Evolutionary conservation across 2,329 filamentous ascomycete genomes (phyloP).

Genomic region (Hawksworthiomyces lignivorus): DNA sequence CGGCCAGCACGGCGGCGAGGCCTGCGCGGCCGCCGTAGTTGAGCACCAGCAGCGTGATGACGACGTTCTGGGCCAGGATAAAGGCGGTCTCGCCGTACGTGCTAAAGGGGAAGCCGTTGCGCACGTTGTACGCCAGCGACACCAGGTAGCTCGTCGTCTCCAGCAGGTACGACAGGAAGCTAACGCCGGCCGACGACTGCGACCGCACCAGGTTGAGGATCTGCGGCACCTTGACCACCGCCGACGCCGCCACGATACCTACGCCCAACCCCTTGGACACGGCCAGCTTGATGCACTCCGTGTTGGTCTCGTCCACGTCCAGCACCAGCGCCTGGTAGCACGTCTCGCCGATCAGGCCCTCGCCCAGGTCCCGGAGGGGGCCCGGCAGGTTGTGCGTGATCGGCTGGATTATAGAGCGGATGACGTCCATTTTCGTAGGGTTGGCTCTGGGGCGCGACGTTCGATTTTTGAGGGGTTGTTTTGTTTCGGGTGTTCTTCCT

Average conservation of each 20-base stretch:
- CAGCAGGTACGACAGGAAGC: constrained; percentile 84
- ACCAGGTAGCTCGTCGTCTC: constrained; percentile 86
- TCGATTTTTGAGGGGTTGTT: not conserved
- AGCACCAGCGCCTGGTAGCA: constrained; percentile 86
- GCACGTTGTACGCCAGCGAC: constrained; percentile 83
- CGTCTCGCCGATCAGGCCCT: constrained; percentile 69
- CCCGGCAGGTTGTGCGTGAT: constrained; percentile 66
- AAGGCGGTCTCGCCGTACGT: constrained; percentile 93
- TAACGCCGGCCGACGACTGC: constrained; percentile 73
- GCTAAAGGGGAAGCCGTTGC: constrained; percentile 88
- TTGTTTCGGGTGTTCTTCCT: not conserved
- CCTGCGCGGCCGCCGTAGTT: constrained; percentile 65
- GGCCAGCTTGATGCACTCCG: constrained; percentile 77
- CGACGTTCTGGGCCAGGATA: constrained; percentile 85
- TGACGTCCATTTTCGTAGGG: constrained; percentile 44
- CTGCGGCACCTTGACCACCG: constrained; percentile 93
- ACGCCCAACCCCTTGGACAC: constrained; percentile 90
- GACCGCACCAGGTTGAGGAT: constrained; percentile 84
- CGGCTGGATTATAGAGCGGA: constrained; percentile 56
- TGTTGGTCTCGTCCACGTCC: constrained; percentile 70
- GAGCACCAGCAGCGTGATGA: constrained; percentile 80
- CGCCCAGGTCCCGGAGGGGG: constrained; percentile 65
- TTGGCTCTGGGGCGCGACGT: not conserved
- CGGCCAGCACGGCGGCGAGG: constrained; percentile 70
- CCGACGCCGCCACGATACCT: constrained; percentile 82